Conservation (phyloP, 805 yeast species). For the Kuraishia piskuri region DNA sequence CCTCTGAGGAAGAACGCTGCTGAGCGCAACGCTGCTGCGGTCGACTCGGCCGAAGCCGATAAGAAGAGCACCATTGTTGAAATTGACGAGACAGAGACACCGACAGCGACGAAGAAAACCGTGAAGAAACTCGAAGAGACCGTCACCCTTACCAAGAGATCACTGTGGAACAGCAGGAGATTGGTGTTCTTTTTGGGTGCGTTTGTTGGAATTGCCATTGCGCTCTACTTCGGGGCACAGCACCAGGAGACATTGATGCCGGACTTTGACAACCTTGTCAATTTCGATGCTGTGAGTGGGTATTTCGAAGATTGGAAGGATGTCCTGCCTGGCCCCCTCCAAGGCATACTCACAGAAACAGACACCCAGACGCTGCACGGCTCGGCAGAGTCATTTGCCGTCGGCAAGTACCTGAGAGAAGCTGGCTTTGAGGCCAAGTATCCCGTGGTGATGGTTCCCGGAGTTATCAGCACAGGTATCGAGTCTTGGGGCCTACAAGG, state of each 20-base stretch:
- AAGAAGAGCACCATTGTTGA: background rate
- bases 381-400: slow-evolving; percentile 78
- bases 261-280: slow-evolving; percentile 41
- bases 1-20: background rate
- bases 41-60: background rate
- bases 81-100: background rate
- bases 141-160: background rate
- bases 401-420: slow-evolving; percentile 60
- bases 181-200: slow-evolving; percentile 65
- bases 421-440: slow-evolving; percentile 46
- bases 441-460: slow-evolving; percentile 92
- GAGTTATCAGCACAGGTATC: slow-evolving; percentile 90
- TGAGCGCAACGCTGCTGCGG: background rate
- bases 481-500: slow-evolving; percentile 88
- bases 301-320: slow-evolving; percentile 69
- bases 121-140: background rate
- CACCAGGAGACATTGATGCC: slow-evolving; percentile 29
- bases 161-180: slow-evolving; percentile 40
- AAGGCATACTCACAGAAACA: slow-evolving; percentile 50
- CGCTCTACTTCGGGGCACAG: slow-evolving; percentile 50
- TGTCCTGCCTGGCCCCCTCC: slow-evolving; percentile 57
- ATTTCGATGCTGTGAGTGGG: slow-evolving; percentile 48
- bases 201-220: slow-evolving; percentile 54
- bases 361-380: slow-evolving; percentile 36
- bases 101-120: too few relatives aligned